Conservation (phyloP, 2,329 filamentous ascomycete species). For the Alternaria dauci region DNA sequence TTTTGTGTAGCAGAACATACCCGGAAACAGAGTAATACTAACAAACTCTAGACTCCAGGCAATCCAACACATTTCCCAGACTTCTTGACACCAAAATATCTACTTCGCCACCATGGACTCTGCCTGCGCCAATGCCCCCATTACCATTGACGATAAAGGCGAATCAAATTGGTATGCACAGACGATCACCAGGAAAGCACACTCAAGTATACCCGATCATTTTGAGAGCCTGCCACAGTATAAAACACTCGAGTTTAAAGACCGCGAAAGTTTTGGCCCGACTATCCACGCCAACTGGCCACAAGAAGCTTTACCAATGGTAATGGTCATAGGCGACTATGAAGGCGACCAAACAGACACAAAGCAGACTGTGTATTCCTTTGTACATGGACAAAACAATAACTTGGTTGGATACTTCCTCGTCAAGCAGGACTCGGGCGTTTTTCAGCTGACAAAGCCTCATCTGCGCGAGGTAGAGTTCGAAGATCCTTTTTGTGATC, state of each 20-base stretch:
- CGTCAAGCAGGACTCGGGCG: not conserved
- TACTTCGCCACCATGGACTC: not conserved
- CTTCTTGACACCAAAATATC: not conserved
- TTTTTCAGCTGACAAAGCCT: not conserved
- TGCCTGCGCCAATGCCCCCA: not conserved
- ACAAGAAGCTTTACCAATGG: not conserved
- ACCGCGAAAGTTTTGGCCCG: not conserved
- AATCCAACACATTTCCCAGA: not conserved
- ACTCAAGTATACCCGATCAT: not conserved
- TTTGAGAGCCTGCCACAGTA: not conserved
- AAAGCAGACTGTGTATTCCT: not conserved
- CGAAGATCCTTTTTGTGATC: not conserved
- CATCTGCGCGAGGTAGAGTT: not conserved
- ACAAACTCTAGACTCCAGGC: not conserved
- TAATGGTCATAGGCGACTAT: not conserved
- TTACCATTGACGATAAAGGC: not conserved
- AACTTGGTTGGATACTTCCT: not conserved
- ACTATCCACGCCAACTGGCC: not conserved
- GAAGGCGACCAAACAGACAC: rapidly evolving
- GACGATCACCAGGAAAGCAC: not conserved
- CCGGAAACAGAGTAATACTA: not conserved
- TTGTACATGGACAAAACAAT: not conserved
- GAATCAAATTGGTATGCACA: not conserved
- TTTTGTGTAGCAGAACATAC: not conserved
- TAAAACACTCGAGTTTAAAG: not conserved